Percentiles rank a stretch among this genome's conserved stretches.
These are phyloP conservation scores for Cladosporium sp. DNA, from an alignment of 2,329 filamentous ascomycete species.

Conservation along the genomic window DNA sequence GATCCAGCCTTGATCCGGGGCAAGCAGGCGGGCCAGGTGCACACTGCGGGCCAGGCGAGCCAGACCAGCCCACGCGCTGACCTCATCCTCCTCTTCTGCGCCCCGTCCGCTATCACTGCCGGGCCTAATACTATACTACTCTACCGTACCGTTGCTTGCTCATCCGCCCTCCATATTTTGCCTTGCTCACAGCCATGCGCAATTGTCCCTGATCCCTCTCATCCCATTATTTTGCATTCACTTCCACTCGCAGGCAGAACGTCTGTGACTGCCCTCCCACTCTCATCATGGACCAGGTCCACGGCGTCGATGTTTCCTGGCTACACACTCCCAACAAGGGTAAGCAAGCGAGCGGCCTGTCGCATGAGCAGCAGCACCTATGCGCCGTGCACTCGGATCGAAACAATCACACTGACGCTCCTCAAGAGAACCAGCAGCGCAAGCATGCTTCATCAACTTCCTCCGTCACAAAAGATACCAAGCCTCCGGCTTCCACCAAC, in stretches of 20 bases:
- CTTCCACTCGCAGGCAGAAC: too few relatives aligned
- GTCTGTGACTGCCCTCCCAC: background rate
- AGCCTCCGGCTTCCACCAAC: slow-evolving; percentile 14
- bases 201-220: too few relatives aligned
- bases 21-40: background rate
- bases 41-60: background rate
- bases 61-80: background rate
- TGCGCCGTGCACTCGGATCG: slow-evolving; percentile 18
- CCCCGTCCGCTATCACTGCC: background rate
- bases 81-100: slow-evolving; percentile 1
- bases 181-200: too few relatives aligned
- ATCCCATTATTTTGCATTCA: too few relatives aligned
- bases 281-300: slow-evolving; percentile 68
- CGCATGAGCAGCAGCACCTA: slow-evolving; percentile 5
- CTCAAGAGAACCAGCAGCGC: slow-evolving; percentile 12
- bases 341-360: slow-evolving; percentile 39
- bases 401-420: slow-evolving; percentile 20
- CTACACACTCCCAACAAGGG: slow-evolving; percentile 82
- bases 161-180: too few relatives aligned
- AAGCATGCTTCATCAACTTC: slow-evolving; percentile 7
- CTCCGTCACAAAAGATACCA: slow-evolving; percentile 1
- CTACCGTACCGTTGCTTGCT: too few relatives aligned
- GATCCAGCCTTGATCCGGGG: background rate
- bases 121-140: too few relatives aligned
- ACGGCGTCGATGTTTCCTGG: slow-evolving; percentile 86